A percentile compares a stretch with the other conserved stretches of the same genome.
These are phyloP conservation scores for Puya raimondii DNA, from an alignment of 176 grass and related monocot species.

Conservation along the genomic window DNA sequence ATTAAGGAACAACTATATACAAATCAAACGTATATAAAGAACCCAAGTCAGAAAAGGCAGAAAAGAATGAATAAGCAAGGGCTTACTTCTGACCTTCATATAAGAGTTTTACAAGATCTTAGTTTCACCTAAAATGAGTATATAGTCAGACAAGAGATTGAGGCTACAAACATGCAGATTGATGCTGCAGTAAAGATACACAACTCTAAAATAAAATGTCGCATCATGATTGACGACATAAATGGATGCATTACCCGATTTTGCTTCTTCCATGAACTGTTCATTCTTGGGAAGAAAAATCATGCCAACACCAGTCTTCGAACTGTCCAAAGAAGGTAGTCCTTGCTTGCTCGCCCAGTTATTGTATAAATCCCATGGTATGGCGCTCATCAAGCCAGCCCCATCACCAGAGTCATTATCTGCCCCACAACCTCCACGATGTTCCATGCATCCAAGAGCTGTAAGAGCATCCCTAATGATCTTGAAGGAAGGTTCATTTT, in stretches of 20 bases:
- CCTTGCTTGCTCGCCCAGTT: constrained; percentile 81
- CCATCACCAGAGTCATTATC: constrained; percentile 99
- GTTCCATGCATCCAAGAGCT: constrained; percentile 99
- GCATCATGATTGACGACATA: not conserved
- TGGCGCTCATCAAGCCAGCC: constrained; percentile 71
- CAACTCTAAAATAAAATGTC: not conserved
- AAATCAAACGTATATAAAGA: too few relatives aligned
- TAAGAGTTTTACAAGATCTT: too few relatives aligned
- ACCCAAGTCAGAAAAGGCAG: too few relatives aligned
- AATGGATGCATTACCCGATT: constrained; percentile 49
- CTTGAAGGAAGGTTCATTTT: constrained; percentile 78
- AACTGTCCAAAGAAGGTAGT: constrained; percentile 44
- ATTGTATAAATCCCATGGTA: constrained; percentile 86
- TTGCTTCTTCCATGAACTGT: constrained; percentile 53
- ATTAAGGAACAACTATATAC: too few relatives aligned
- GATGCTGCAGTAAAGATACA: too few relatives aligned
- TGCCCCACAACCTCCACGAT: constrained; percentile 92
- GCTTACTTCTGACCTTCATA: too few relatives aligned
- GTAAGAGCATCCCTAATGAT: constrained; percentile 73
- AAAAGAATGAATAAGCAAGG: too few relatives aligned
- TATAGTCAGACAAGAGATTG: too few relatives aligned
- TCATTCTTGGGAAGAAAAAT: constrained; percentile 87
- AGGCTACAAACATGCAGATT: too few relatives aligned
- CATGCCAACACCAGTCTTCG: constrained; percentile 92
- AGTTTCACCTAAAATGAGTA: too few relatives aligned